Conservation (phyloP, 1,284 basidiomycete genomes). For the Austropuccinia psidii region DNA sequence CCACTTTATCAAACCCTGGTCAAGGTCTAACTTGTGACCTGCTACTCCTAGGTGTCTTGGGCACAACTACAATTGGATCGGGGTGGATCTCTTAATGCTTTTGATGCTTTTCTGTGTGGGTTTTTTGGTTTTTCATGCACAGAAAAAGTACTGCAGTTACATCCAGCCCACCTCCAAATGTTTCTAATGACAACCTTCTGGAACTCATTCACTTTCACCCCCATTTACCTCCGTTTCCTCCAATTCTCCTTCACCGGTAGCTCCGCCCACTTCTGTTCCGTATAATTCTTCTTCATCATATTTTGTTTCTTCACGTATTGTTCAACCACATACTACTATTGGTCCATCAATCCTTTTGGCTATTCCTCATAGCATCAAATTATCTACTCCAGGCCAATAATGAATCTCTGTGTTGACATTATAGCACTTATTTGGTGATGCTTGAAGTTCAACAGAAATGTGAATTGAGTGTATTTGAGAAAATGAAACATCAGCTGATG, state of each 20-base stretch:
- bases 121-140: too few species aligned
- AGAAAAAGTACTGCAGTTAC: too few species aligned
- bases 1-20: background rate
- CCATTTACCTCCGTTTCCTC: background rate
- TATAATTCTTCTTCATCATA: too few species aligned
- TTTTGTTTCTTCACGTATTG: background rate
- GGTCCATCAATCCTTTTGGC: background rate
- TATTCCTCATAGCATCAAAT: background rate
- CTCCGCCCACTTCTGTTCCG: too few species aligned
- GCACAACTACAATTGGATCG: too few species aligned
- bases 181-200: too few species aligned
- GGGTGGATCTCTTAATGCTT: too few species aligned
- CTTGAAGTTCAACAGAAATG: constrained; percentile 22
- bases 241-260: background rate
- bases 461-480: constrained; percentile 36
- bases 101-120: too few species aligned
- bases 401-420: background rate
- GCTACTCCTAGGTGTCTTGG: too few species aligned
- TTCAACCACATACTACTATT: background rate
- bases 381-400: background rate
- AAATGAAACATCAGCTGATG: constrained; percentile 71
- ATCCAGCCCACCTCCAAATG: too few species aligned
- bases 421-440: background rate
- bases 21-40: too few species aligned
- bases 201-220: background rate